Base-by-base conservation (phyloP, 2,329 filamentous ascomycete species). In the Decorospora gaudefroyi region DNA sequence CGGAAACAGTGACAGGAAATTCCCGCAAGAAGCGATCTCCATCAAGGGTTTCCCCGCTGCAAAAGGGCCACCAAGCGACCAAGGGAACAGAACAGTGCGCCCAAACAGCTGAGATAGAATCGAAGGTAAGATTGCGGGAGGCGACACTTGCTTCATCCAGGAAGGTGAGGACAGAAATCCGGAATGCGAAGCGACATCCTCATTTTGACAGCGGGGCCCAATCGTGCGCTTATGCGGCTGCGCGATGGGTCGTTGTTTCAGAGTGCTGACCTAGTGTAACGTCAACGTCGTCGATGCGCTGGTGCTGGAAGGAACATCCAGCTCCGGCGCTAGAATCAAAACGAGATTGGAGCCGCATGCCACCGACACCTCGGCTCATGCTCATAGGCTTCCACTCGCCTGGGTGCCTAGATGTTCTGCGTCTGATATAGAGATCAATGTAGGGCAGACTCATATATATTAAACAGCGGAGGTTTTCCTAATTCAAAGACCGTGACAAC, bases 41-140 rank as follows among this genome's bases (percentile, higher is more conserved):
- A 51, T 65, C 61, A 53, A 64, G 59, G 62, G 57, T 42, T 32
- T 19, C 15, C 9, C n/a, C n/a, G 19, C 16, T 15, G 41, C 26
- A 30, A 25, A 36, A 46, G 15, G 32, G 22, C 22, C 25, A 28
- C 25, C 12, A 26, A 31, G 28, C 27, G 39, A 39, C 16, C 37
- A 41, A 32, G 35, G 23, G 37, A 13, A 22, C 21, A 28, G 25
- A 28, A 25, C 29, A 26, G 17, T 28, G 36, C 34, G 27, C 41
- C 25, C 34, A 30, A 36, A 21, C 42, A n/a, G 16, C 21, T 27
- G 13, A 39, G 18, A 35, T 26, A 48, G 38, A 38, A 47, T 46
- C 26, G 16, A 30, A 28, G 38, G 30, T 35, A 33, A 35, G 29
- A 43, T 42, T 46, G 21, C 32, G 37, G 13, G 38, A 40, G 38